A percentile compares a stretch with the other conserved stretches of the same genome.
Conservation (phyloP, 805 yeast genomes). For the Middelhovenomyces tepae region DNA sequence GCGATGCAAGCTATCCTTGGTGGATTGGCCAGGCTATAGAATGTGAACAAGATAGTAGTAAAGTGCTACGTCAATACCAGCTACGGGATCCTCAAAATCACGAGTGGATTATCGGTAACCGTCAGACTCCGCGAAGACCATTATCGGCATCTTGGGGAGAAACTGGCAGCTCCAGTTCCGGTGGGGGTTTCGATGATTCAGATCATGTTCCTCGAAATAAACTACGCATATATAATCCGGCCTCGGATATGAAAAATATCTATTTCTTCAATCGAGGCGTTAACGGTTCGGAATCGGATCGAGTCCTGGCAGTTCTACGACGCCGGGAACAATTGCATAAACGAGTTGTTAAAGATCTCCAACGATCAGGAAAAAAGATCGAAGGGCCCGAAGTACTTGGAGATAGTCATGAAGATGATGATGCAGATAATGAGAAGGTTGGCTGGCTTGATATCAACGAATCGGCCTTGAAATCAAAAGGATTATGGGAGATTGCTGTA, state of each 20-base stretch:
- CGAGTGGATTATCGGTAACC: conserved; percentile 10
- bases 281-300: conserved; percentile 5
- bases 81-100: background rate
- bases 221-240: too few species aligned
- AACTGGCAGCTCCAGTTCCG: background rate
- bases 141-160: background rate
- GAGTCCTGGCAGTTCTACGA: conserved; percentile 10
- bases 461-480: background rate
- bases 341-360: conserved; percentile 8
- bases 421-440: conserved; percentile 14
- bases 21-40: conserved; percentile 4
- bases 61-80: background rate
- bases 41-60: background rate
- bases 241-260: conserved; percentile 2
- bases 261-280: conserved; percentile 5
- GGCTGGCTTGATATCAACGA: conserved; percentile 16
- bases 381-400: conserved; percentile 3
- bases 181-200: too few species aligned
- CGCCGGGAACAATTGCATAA: conserved; percentile 11
- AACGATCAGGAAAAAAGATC: conserved; percentile 2
- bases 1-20: background rate
- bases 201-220: too few species aligned
- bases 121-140: too few species aligned
- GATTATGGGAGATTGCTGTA: conserved; percentile 1
- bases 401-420: conserved; percentile 11